phyloP scores from a whole-genome alignment of 495 filamentous ascomycete genomes.

The Aspergillus haitiensis region DNA sequence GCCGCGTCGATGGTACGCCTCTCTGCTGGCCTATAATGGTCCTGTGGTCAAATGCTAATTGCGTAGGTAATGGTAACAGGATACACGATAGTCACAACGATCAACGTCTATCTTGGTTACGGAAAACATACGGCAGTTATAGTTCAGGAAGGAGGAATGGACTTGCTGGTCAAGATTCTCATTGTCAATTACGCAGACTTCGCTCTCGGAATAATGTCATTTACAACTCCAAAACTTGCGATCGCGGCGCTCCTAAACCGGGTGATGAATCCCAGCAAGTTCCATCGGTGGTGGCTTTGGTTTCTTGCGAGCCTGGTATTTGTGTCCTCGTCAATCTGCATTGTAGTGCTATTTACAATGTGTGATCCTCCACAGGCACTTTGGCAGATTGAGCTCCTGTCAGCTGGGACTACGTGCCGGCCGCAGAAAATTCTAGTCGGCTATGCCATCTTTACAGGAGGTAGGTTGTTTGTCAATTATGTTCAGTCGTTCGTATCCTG shows the following conservation, averaged over 20 bases:
- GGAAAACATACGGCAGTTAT: constrained; percentile 20
- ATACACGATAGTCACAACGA: constrained; percentile 28
- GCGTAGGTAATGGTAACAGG: constrained; percentile 20
- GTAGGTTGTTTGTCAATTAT: constrained; percentile 22
- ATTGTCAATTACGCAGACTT: constrained; percentile 37
- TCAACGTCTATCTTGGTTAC: constrained; percentile 27
- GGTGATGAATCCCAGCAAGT: constrained; percentile 35
- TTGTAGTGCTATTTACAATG: constrained; percentile 39
- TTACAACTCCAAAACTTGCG: constrained; percentile 44
- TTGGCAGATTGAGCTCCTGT: constrained; percentile 39
- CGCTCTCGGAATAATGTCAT: constrained; percentile 40
- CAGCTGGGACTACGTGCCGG: constrained; percentile 34
- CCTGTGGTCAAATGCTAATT: neutral
- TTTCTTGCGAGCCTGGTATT: constrained; percentile 22
- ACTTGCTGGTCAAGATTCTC: constrained; percentile 18
- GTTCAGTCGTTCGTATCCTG: neutral
- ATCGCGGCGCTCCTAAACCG: constrained; percentile 38
- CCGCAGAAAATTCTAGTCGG: constrained; percentile 33
- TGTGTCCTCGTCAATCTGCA: constrained; percentile 24
- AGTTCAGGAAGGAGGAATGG: neutral
- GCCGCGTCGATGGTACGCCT: constrained; percentile 35
- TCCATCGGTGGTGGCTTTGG: constrained; percentile 36
- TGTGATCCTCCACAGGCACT: constrained; percentile 41
- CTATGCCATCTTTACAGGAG: constrained; percentile 34
- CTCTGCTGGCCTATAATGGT: neutral